Conservation (phyloP, 805 yeast genomes). For the Sugiyamaella floridensis region DNA sequence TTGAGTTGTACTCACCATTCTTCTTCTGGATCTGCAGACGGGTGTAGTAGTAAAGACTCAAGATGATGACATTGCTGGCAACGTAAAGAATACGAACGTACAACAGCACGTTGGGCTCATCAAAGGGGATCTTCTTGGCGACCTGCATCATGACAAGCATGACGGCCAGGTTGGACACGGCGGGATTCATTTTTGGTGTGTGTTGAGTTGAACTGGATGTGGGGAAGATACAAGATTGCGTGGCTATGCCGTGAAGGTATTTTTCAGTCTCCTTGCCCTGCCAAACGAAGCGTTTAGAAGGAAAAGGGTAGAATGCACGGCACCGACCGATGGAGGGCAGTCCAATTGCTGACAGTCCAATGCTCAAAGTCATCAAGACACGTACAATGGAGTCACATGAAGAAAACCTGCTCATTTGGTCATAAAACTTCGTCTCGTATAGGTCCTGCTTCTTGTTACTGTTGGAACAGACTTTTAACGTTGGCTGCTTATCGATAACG, state of each 20-base stretch:
- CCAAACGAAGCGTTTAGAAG: background rate
- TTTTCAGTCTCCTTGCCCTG: background rate
- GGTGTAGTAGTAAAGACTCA: slow-evolving; percentile 60
- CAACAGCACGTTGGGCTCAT: slow-evolving; percentile 65
- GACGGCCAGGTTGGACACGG: slow-evolving; percentile 74
- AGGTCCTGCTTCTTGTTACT: no score
- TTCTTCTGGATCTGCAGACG: slow-evolving; percentile 55
- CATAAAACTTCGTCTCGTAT: no score
- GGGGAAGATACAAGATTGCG: background rate
- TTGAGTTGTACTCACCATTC: slow-evolving; percentile 36
- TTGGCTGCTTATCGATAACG: background rate
- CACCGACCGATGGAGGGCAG: background rate
- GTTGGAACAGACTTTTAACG: background rate
- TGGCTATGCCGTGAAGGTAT: background rate
- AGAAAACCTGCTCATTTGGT: no score
- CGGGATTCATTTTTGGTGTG: slow-evolving; percentile 65
- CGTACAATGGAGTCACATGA: no score
- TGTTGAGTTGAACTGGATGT: background rate
- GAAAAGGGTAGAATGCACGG: background rate
- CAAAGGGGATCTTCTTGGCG: slow-evolving; percentile 81
- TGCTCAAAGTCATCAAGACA: no score
- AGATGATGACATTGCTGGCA: slow-evolving; percentile 56
- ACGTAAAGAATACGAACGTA: slow-evolving; percentile 71
- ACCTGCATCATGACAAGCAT: slow-evolving; percentile 97
- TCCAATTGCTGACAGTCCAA: background rate